These are phyloP conservation scores for Cyamopsis tetragonoloba DNA, from an alignment of 306 rosid species.

Conservation along the genomic window DNA sequence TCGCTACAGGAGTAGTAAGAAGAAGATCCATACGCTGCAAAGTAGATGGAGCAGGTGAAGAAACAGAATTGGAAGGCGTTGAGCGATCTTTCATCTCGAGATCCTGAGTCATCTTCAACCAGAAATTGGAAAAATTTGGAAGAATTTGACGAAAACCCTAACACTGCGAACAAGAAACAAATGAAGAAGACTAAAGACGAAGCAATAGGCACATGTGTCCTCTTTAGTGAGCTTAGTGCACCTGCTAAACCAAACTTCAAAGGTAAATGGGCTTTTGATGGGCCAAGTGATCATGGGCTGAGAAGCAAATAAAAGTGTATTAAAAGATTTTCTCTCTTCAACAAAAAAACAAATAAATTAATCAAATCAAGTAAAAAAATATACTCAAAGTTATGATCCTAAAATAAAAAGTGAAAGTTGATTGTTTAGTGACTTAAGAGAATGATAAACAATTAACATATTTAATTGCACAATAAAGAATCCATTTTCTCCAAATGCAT, in stretches of 20 bases:
- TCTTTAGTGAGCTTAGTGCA: not conserved
- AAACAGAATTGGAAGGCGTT: constrained; percentile 41
- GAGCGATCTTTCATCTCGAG: constrained; percentile 50
- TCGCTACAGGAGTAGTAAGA: not conserved
- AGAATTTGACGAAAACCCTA: constrained; percentile 31
- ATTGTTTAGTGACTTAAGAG: too few species aligned
- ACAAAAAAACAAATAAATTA: too few species aligned
- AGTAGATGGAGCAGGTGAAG: constrained; percentile 45
- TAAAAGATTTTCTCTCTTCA: too few species aligned
- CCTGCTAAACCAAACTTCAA: not conserved
- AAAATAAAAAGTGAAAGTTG: too few species aligned
- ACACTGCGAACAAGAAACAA: not conserved
- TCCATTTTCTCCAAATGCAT: too few species aligned
- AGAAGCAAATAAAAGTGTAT: too few species aligned
- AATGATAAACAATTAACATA: too few species aligned
- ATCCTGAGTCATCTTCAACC: constrained; percentile 46
- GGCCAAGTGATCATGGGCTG: too few species aligned
- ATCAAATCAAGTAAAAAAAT: too few species aligned
- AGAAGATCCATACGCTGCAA: constrained; percentile 35
- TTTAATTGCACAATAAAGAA: too few species aligned
- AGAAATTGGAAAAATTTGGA: not conserved
- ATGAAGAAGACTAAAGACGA: not conserved
- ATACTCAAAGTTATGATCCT: too few species aligned
- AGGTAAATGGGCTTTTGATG: not conserved
- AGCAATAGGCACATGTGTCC: constrained; percentile 15